Base-by-base conservation (phyloP, 257 asterid genomes). In the Buddleja alternifolia region DNA sequence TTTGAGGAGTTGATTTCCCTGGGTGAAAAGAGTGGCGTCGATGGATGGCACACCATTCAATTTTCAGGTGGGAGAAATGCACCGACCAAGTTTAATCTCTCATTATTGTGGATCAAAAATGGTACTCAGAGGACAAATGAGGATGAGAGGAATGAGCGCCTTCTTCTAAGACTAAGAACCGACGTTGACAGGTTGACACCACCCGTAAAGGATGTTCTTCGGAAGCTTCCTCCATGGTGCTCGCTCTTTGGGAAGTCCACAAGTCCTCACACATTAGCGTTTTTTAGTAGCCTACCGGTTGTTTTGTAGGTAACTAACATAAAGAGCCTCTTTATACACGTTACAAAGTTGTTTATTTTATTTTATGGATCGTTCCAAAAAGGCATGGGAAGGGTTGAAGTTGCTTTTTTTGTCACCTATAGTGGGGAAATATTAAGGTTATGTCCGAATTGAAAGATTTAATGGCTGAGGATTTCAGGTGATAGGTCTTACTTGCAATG, bases 21-120 rank as follows among this genome's bases (percentile, higher is more conserved):
- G 0, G 88, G 92, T 5, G 83, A 86, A 63, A 93, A 88, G 84
- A 81, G 70, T 47, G 58, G 82, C 4, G 75, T 44, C 8, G 87
- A 90, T 2, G 97, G 96, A 71, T 93, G 97, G 98, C 98, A 93
- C 58, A 77, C 69, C 16, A 85, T 93, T 66, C 96, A 90, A 70
- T 93, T 86, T 72, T 80, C 97, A 0, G 97, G 98, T 25, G 98
- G 98, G 71, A 81, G 68, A 74, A 85, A 85, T 42, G 66, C 96
- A 1, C 90, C 95, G 0, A 88, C 89, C 70, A 84, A 85, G 82
- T 93, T 90, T 60, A 71, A 36, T 20, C 83, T 93, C 76, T 70
- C 77, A 3, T 79, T 93, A 39, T 82, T 79, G 77, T 86, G 96
- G 97, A 69, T 15, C 14, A 63, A 59, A 51, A 74, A 77, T 54